Evolutionary conservation across 495 filamentous ascomycete species (phyloP).

Genomic region (Staphylotrichum longicolle): DNA sequence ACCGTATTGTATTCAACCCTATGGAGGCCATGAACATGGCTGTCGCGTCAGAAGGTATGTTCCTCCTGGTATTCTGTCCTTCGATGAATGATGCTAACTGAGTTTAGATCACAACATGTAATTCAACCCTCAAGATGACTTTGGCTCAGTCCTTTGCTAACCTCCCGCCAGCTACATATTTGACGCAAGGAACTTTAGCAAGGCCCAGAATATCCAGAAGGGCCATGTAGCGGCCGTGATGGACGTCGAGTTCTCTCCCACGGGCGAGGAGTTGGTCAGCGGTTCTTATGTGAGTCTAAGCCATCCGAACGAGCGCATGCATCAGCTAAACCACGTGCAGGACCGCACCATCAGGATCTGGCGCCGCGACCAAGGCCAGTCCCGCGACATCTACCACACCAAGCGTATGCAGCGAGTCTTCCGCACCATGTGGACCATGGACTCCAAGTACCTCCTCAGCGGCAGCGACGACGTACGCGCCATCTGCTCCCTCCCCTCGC

Average conservation of each 20-base stretch:
- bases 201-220: slow-evolving; percentile 73
- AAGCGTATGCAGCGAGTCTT: slow-evolving; percentile 93
- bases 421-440: slow-evolving; percentile 76
- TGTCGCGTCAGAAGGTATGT: slow-evolving; percentile 36
- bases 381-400: slow-evolving; percentile 93
- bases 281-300: slow-evolving; percentile 76
- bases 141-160: neutral
- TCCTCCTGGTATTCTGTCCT: no score
- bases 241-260: slow-evolving; percentile 94
- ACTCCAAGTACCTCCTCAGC: slow-evolving; percentile 80
- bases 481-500: neutral
- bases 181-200: slow-evolving; percentile 51
- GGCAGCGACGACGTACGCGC: slow-evolving; percentile 69
- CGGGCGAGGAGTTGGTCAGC: slow-evolving; percentile 88
- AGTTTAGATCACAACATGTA: slow-evolving; percentile 51
- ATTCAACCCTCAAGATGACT: neutral
- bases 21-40: slow-evolving; percentile 56
- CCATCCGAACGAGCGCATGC: slow-evolving; percentile 56
- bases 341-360: slow-evolving; percentile 61
- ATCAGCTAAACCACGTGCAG: slow-evolving; percentile 9
- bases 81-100: slow-evolving; percentile 1
- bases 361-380: slow-evolving; percentile 75
- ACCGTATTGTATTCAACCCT: slow-evolving; percentile 89
- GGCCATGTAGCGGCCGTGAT: slow-evolving; percentile 96
- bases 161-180: slow-evolving; percentile 32